phyloP scores from a whole-genome alignment of 768 basidiomycete species.

The Kwoniella pini region DNA sequence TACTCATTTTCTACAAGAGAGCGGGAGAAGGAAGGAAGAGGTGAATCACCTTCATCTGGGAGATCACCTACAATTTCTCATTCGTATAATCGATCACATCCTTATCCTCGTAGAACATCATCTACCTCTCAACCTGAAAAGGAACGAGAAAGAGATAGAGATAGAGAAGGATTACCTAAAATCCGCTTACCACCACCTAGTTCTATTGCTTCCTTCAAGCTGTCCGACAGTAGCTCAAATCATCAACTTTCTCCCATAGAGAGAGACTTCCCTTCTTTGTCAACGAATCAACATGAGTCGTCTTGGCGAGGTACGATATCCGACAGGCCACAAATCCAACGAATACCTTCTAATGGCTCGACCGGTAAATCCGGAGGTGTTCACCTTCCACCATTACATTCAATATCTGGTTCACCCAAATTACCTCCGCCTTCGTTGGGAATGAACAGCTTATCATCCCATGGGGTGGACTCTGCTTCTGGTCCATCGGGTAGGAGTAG shows the following conservation, averaged over 20 bases:
- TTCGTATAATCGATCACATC: constrained; percentile 16
- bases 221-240: neutral
- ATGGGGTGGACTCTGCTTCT: neutral
- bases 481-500: constrained; percentile 3
- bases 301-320: constrained; percentile 3
- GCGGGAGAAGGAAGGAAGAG: constrained; percentile 3
- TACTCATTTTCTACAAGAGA: neutral
- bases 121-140: constrained; percentile 6
- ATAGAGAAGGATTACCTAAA: constrained; percentile 4
- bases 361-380: constrained; percentile 2
- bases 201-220: constrained; percentile 1
- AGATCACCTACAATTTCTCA: constrained; percentile 15
- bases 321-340: constrained; percentile 9
- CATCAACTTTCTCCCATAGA: constrained; percentile 11
- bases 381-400: constrained; percentile 10
- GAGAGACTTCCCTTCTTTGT: constrained; percentile 15
- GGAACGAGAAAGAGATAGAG: neutral
- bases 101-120: constrained; percentile 14
- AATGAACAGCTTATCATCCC: neutral
- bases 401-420: constrained; percentile 15
- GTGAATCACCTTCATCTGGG: constrained; percentile 9
- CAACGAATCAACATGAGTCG: constrained; percentile 4
- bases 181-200: constrained; percentile 14
- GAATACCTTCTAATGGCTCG: constrained; percentile 4
- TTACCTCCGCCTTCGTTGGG: constrained; percentile 8